These are phyloP conservation scores for Mycena crocata DNA, from an alignment of 768 basidiomycete species.

Conservation along the genomic window DNA sequence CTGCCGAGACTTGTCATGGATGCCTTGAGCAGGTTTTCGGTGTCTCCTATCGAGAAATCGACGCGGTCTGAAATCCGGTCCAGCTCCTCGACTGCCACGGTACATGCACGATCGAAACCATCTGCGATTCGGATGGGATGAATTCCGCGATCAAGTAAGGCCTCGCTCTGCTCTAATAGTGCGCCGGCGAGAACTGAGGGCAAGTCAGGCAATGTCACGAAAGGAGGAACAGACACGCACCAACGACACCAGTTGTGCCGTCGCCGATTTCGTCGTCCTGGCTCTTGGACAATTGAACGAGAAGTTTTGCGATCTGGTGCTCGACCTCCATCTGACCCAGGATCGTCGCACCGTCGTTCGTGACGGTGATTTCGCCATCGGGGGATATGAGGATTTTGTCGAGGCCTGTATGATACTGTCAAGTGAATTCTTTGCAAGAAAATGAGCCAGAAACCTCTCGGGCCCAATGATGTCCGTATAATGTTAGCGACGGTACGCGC, in stretches of 20 bases:
- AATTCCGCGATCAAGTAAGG: constrained; percentile 97
- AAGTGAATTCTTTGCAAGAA: constrained; percentile 14
- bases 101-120: constrained; percentile 95
- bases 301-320: constrained; percentile 97
- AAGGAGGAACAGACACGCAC: constrained; percentile 61
- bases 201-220: constrained; percentile 6
- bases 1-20: constrained; percentile 97
- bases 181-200: constrained; percentile 94
- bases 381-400: constrained; percentile 96
- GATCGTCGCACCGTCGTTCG: constrained; percentile 99
- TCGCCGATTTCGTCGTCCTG: constrained; percentile 99
- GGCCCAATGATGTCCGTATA: constrained; percentile 93
- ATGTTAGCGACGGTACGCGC: constrained; percentile 95
- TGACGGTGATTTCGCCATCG: constrained; percentile 99
- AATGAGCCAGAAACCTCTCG: constrained; percentile 74
- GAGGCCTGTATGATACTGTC: constrained; percentile 66
- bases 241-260: constrained; percentile 98
- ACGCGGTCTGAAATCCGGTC: constrained; percentile 92
- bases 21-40: constrained; percentile 90
- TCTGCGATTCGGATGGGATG: constrained; percentile 99
- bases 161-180: constrained; percentile 92
- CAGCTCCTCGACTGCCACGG: constrained; percentile 89
- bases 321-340: constrained; percentile 99
- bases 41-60: constrained; percentile 84
- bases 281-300: constrained; percentile 96